Base-by-base conservation (phyloP, 1,284 basidiomycete species). In the Hemileia vastatrix region DNA sequence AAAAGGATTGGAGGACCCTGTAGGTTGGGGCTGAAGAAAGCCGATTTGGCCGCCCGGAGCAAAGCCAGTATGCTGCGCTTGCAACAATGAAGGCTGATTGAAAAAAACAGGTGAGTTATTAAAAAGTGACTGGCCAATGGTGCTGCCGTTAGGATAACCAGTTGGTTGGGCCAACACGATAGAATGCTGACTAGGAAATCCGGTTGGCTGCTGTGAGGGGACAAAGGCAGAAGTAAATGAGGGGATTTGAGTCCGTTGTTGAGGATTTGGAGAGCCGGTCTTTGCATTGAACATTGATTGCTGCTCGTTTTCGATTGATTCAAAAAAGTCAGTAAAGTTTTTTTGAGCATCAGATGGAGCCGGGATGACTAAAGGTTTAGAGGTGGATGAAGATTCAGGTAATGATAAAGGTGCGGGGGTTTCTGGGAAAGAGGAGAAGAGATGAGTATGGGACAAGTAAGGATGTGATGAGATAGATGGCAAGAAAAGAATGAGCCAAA, bases 291-390 rank as follows among this genome's bases (percentile, higher is more conserved):
- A 87, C 79, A 85, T 84, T n/a, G 81, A 81, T 4, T 83, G 79
- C 72, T 88, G 86, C 63, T 88, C 85, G 57, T 84, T 82, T 75
- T 96, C 92, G 69, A 98, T 95, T 15, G 88, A 84, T 54, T 83
- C 80, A 78, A 98, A 96, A 79, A 98, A 95, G 77, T 98, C 95
- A 40, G 86, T 78, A 60, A 88, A 80, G 19, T 80, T 79, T 63
- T 81, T 67, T 72, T 66, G 72, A 31, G 68, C 69, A 50, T 74
- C 70, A 71, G 75, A 63, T 75, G 66, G 44, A 1, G 68, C n/a
- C 2, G 67, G 44, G 51, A 55, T 71, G 67, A 65, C 55, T n/a
- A 66, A 65, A 0, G 70, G 32, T 3, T n/a, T n/a, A n/a, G n/a
- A n/a, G n/a, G 65, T 64, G 24, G 57, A 36, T 8, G 67, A 58